Conservation (phyloP, 805 yeast genomes). For the Candida rishiriensis region DNA sequence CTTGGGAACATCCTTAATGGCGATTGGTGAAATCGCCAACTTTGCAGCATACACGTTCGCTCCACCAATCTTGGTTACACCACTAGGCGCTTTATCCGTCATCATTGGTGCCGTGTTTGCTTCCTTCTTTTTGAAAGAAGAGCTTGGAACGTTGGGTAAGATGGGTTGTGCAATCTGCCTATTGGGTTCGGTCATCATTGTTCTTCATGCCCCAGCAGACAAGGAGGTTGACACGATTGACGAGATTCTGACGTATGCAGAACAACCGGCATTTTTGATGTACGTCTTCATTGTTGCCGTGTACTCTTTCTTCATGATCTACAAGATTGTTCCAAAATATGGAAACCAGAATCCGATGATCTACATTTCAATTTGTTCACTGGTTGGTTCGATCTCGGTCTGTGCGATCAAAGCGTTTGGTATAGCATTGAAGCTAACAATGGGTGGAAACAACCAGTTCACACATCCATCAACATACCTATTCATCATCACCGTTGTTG, state of each 20-base stretch:
- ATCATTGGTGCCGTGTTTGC: conserved; percentile 91
- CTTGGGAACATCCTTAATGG: conserved; percentile 90
- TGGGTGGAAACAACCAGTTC: conserved; percentile 83
- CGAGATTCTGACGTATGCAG: conserved; percentile 77
- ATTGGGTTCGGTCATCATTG: conserved; percentile 82
- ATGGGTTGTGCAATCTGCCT: conserved; percentile 92
- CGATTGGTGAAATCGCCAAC: conserved; percentile 85
- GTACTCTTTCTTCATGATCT: conserved; percentile 75
- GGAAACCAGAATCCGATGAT: conserved; percentile 84
- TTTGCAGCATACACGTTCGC: conserved; percentile 96
- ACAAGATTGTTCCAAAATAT: conserved; percentile 73
- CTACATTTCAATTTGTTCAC: conserved; percentile 82
- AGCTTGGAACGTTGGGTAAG: conserved; percentile 80
- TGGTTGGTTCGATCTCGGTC: conserved; percentile 86
- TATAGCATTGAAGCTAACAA: conserved; percentile 79
- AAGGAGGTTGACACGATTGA: conserved; percentile 84
- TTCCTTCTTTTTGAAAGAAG: conserved; percentile 77
- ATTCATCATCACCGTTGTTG: conserved; percentile 69
- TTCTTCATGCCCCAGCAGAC: conserved; percentile 92
- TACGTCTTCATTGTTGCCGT: conserved; percentile 60
- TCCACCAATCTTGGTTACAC: conserved; percentile 88
- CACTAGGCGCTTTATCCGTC: conserved; percentile 85
- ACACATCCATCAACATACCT: conserved; percentile 79
- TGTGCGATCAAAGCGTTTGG: conserved; percentile 94
- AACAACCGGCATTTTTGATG: conserved; percentile 68